Evolutionary conservation across 345 rosid genomes (phyloP).

Genomic region (Hibiscus mutabilis): DNA sequence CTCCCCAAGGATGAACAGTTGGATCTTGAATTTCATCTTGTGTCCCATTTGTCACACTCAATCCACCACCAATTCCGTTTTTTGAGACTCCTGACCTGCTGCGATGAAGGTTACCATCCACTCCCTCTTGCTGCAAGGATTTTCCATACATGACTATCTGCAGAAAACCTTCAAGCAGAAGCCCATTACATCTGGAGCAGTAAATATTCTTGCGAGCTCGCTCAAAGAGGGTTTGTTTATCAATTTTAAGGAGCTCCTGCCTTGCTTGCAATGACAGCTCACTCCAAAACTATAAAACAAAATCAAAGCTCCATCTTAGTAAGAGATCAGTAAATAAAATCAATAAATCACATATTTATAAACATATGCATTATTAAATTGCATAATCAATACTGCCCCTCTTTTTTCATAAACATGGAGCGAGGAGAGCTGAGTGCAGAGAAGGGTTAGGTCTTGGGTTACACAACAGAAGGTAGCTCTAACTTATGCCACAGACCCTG

Average conservation of each 20-base stretch:
- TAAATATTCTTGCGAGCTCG: slow-evolving; percentile 95
- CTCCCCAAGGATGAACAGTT: slow-evolving; percentile 89
- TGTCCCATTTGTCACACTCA: slow-evolving; percentile 30
- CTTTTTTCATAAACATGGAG: background rate
- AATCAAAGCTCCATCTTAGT: slow-evolving; percentile 13
- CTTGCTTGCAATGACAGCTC: slow-evolving; percentile 56
- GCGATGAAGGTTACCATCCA: slow-evolving; percentile 29
- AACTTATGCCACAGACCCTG: background rate
- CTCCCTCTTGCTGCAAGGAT: slow-evolving; percentile 62
- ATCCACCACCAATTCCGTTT: slow-evolving; percentile 32
- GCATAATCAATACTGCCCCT: background rate
- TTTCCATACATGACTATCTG: slow-evolving; percentile 77
- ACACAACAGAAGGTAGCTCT: background rate
- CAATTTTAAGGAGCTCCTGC: slow-evolving; percentile 63
- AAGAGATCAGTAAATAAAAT: background rate
- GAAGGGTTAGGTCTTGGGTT: background rate
- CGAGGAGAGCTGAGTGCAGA: background rate
- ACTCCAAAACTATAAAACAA: slow-evolving; percentile 67
- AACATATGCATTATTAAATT: background rate
- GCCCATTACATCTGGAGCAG: slow-evolving; percentile 90
- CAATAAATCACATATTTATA: background rate
- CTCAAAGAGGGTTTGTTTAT: slow-evolving; percentile 82
- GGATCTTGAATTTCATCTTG: slow-evolving; percentile 68
- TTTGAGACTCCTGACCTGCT: slow-evolving; percentile 32
- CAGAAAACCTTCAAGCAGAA: slow-evolving; percentile 74